Percentiles rank a stretch among this genome's conserved stretches.
These are phyloP conservation scores for Hypericum androsaemum DNA, from an alignment of 345 rosid species.

Conservation along the genomic window DNA sequence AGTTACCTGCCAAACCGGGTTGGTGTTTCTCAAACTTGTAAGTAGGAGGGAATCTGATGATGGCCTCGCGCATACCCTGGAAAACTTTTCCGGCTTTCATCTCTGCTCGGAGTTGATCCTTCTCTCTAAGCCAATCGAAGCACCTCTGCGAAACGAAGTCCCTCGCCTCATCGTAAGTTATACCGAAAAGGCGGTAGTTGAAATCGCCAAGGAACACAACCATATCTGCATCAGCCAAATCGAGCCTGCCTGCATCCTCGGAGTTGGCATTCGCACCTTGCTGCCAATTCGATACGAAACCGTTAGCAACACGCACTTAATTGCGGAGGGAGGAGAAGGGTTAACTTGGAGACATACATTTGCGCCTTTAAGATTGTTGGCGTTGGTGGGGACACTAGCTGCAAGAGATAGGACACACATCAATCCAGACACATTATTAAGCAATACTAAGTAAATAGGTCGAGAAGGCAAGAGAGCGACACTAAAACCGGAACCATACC, in stretches of 20 bases:
- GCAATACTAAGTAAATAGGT: slow-evolving; percentile 72
- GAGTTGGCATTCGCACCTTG: slow-evolving; percentile 36
- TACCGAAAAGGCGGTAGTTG: slow-evolving; percentile 90
- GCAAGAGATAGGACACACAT: slow-evolving; percentile 70
- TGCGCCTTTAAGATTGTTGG: slow-evolving; percentile 42
- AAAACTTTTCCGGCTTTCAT: slow-evolving; percentile 95
- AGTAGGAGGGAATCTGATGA: slow-evolving; percentile 92
- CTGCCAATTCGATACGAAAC: background rate
- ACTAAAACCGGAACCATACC: slow-evolving; percentile 58
- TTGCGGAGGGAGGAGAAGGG: background rate
- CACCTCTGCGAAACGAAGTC: slow-evolving; percentile 95
- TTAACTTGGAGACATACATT: slow-evolving; percentile 39
- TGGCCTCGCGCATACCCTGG: slow-evolving; percentile 98
- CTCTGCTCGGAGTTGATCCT: slow-evolving; percentile 92
- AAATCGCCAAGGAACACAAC: slow-evolving; percentile 93
- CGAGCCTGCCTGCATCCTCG: slow-evolving; percentile 57
- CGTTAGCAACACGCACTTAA: background rate
- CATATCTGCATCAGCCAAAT: slow-evolving; percentile 96
- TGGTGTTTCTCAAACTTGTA: slow-evolving; percentile 82
- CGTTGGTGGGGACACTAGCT: slow-evolving; percentile 69
- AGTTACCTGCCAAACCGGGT: slow-evolving; percentile 97
- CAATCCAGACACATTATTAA: slow-evolving; percentile 64
- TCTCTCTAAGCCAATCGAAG: slow-evolving; percentile 98
- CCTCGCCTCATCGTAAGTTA: slow-evolving; percentile 97
- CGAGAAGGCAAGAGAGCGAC: slow-evolving; percentile 73